Percentiles rank a stretch among this genome's conserved stretches.
These are phyloP conservation scores for Boletus subparvulus DNA, from an alignment of 768 basidiomycete species.

Conservation along the genomic window DNA sequence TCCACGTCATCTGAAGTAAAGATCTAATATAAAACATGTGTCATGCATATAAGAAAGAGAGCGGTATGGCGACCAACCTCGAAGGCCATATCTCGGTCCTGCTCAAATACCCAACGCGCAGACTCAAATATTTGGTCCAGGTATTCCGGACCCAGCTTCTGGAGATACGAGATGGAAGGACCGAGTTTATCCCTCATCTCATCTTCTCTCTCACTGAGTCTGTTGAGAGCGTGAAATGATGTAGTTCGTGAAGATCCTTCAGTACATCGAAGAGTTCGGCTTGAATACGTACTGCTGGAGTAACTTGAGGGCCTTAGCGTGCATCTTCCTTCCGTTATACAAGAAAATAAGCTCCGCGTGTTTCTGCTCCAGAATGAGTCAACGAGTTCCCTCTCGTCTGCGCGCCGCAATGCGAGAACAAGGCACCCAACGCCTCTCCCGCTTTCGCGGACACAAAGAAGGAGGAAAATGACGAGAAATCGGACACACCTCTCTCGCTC, in stretches of 20 bases:
- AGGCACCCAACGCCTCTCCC: background rate
- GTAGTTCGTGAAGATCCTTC: background rate
- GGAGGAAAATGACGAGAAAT: background rate
- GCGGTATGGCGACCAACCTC: slow-evolving; percentile 46
- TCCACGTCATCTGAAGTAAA: slow-evolving; percentile 96
- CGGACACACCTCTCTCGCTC: slow-evolving; percentile 64
- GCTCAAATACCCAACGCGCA: slow-evolving; percentile 82
- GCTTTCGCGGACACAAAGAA: background rate
- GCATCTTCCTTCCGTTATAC: slow-evolving; percentile 96
- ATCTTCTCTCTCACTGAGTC: slow-evolving; percentile 74
- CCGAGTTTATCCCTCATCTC: slow-evolving; percentile 76
- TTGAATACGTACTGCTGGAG: slow-evolving; percentile 69
- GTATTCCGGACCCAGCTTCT: slow-evolving; percentile 84
- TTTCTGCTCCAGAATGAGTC: slow-evolving; percentile 55
- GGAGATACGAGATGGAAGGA: slow-evolving; percentile 87
- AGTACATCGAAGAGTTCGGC: background rate
- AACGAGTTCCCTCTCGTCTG: background rate
- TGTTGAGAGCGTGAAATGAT: slow-evolving; percentile 30
- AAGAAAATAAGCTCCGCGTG: slow-evolving; percentile 86
- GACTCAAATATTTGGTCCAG: slow-evolving; percentile 78
- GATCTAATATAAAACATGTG: slow-evolving; percentile 50
- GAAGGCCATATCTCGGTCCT: slow-evolving; percentile 70
- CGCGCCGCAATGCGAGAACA: background rate
- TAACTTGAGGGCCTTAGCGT: slow-evolving; percentile 78
- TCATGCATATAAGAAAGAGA: background rate